These are phyloP conservation scores for Talaromyces verruculosus DNA, from an alignment of 2,329 filamentous ascomycete species.

Conservation along the genomic window DNA sequence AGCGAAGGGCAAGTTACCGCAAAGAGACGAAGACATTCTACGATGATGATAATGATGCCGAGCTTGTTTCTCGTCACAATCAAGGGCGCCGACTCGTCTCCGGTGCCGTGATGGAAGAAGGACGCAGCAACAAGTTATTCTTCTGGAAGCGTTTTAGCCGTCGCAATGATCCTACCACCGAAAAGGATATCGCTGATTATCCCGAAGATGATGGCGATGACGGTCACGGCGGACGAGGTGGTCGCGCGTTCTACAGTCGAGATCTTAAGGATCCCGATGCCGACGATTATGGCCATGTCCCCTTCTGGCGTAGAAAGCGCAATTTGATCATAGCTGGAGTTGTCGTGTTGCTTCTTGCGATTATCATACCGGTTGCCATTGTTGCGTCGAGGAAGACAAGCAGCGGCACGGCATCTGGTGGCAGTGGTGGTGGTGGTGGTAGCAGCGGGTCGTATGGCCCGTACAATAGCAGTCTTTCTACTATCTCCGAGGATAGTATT, in stretches of 20 bases:
- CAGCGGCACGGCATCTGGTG: constrained; percentile 11
- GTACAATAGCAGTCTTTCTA: constrained; percentile 52
- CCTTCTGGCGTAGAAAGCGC: constrained; percentile 44
- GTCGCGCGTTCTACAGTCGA: constrained; percentile 30
- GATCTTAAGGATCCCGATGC: constrained; percentile 29
- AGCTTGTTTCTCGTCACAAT: constrained; percentile 35
- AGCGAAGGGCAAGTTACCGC: not conserved
- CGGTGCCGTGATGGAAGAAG: constrained; percentile 68
- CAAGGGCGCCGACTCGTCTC: constrained; percentile 66
- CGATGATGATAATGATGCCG: constrained; percentile 15
- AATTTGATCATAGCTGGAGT: constrained; percentile 58
- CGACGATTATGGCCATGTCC: constrained; percentile 26
- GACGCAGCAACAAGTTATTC: constrained; percentile 52
- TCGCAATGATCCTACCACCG: constrained; percentile 36
- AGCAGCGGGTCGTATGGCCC: constrained; percentile 30
- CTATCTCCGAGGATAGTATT: constrained; percentile 57
- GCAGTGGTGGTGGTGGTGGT: constrained; percentile 21
- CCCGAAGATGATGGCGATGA: constrained; percentile 13
- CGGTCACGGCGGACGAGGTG: constrained; percentile 13
- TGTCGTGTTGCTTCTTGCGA: constrained; percentile 58
- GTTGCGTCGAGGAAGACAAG: constrained; percentile 64
- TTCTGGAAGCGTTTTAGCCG: constrained; percentile 41
- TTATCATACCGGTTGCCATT: constrained; percentile 68
- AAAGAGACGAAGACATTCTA: constrained; percentile 22
- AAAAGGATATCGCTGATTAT: constrained; percentile 46